phyloP scores from a whole-genome alignment of 164 flowering plant genomes.

The Chimonanthus praecox region DNA sequence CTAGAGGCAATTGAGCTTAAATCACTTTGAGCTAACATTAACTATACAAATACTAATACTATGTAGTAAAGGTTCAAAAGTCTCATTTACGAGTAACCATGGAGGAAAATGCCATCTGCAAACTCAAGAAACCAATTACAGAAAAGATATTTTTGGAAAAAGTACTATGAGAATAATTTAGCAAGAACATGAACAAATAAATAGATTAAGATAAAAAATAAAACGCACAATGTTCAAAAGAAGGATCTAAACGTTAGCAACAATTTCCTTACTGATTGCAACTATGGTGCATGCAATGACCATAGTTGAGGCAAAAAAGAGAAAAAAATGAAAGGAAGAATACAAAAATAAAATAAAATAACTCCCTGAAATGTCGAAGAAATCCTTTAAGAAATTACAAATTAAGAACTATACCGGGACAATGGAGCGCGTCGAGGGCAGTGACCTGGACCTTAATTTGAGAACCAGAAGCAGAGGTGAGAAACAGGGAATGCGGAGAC shows the following conservation, averaged over 20 bases:
- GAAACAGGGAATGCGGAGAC: constrained; percentile 38
- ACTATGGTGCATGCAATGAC: neutral
- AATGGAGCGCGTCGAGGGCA: constrained; percentile 75
- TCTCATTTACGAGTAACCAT: no score
- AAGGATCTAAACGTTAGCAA: neutral
- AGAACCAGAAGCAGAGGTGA: constrained; percentile 34
- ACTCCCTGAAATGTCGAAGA: neutral
- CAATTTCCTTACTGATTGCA: neutral
- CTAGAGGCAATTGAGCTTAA: neutral
- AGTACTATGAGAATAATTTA: no score
- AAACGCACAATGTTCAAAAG: neutral
- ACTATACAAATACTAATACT: no score
- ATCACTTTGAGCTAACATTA: no score
- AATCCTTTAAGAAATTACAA: neutral
- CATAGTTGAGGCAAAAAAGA: neutral
- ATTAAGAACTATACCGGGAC: constrained; percentile 49
- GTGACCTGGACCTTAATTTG: constrained; percentile 34
- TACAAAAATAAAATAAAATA: no score
- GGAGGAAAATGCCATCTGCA: no score
- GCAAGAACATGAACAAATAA: no score
- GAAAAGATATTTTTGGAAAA: no score
- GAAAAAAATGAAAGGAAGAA: no score
- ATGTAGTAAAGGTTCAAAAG: no score
- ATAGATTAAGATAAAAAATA: no score
- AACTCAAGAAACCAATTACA: no score